phyloP scores from a whole-genome alignment of 352 stramenopile species.

The Globisporangium camurandrum region DNA sequence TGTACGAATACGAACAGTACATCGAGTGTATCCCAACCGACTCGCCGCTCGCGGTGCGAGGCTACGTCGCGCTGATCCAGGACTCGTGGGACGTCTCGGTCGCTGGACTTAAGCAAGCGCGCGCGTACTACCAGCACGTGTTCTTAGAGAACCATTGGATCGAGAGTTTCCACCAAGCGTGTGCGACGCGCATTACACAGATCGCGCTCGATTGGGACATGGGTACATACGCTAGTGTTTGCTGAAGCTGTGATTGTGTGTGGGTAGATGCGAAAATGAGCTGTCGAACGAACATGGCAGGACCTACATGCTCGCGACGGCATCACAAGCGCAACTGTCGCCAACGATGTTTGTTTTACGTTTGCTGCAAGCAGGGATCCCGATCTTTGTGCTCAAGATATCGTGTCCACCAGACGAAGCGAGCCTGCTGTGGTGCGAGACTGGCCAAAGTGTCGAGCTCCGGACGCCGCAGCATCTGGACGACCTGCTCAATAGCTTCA shows the following conservation, averaged over 20 bases:
- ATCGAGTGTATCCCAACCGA: conserved; percentile 18
- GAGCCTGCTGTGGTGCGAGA: conserved; percentile 21
- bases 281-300: too few species aligned
- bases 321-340: not conserved
- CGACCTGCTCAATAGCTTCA: conserved; percentile 30
- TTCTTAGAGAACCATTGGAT: conserved; percentile 64
- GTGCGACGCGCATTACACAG: conserved; percentile 35
- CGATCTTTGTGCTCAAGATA: conserved; percentile 73
- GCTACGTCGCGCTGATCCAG: conserved; percentile 47
- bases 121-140: conserved; percentile 61
- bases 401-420: conserved; percentile 20
- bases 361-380: conserved; percentile 31
- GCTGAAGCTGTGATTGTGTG: too few species aligned
- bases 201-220: conserved; percentile 4
- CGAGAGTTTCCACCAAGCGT: conserved; percentile 41
- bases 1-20: conserved; percentile 19
- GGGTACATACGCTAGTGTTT: not conserved
- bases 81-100: conserved; percentile 20
- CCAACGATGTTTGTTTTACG: not conserved
- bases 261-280: not conserved
- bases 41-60: conserved; percentile 28
- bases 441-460: conserved; percentile 21
- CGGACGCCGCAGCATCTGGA: conserved; percentile 29
- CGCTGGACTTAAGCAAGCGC: conserved; percentile 47
- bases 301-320: too few species aligned